Evolutionary conservation across 2,329 filamentous ascomycete genomes (phyloP), one percentile per base, ranked within the genome.

Genomic region (Ophiostoma sp.): DNA sequence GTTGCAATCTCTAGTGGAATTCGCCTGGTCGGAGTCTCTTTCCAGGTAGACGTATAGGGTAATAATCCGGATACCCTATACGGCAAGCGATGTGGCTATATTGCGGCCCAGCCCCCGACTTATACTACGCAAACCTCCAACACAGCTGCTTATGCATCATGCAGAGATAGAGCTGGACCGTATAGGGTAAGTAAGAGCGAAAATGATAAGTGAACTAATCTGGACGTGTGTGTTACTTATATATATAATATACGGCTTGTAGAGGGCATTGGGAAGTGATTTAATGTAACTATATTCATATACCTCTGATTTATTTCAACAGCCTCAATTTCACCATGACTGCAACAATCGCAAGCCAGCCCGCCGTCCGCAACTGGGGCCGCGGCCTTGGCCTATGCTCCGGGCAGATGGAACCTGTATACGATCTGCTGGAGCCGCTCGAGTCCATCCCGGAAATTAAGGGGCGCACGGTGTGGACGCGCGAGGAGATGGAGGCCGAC

Each of bases 131-230:
- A 52, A 27, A 27, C 27, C 27, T 18, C 7, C 5, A 52, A 52
- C 49, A 52, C 6, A 52, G 49, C n/a, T 52, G 49, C 49, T 5
- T 1, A 27, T 27, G 49, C 49, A 52, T 27, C 5, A 52, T 9
- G 49, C 49, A 27, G n/a, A 52, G n/a, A 52, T 52, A 52, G 49
- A n/a, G 27, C 8, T 18, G n/a, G n/a, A 9, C 49, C 49, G 49
- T 52, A 27, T 52, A 52, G 49, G 49, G 49, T 52, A 52, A 52
- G n/a, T 52, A 52, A 52, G 49, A 52, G 49, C 49, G 49, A 52
- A 18, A 27, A 27, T 52, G 49, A 27, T 52, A 27, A 52, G n/a
- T 9, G n/a, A 27, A 18, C 27, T 18, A 18, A 18, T 8, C 49
- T 7, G 3, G 9, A 52, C 9, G 49, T 8, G n/a, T 27, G 1